These are phyloP conservation scores for Boletus sensibilis DNA, from an alignment of 768 basidiomycete species.

Conservation along the genomic window DNA sequence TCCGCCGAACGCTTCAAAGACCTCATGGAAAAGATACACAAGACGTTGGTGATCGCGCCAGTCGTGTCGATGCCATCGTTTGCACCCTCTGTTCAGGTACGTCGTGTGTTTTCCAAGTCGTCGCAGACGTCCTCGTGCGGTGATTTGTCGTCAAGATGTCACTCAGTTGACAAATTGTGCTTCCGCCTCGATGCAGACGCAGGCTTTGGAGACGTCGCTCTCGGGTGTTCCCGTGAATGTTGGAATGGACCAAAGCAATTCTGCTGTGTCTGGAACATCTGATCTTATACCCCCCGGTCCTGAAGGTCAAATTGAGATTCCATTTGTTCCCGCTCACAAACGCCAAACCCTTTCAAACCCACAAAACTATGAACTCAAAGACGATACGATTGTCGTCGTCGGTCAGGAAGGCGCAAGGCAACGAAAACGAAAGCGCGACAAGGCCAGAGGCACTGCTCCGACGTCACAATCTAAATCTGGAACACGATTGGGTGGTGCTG, in stretches of 20 bases:
- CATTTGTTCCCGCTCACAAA: conserved; percentile 70
- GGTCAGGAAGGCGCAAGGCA: conserved; percentile 65
- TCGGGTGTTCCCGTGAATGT: background rate
- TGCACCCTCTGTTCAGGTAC: conserved; percentile 12
- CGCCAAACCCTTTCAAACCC: conserved; percentile 35
- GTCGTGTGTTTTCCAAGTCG: conserved; percentile 7
- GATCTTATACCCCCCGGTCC: conserved; percentile 25
- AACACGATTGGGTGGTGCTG: conserved; percentile 2
- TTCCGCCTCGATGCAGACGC: conserved; percentile 6
- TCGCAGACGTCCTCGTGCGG: background rate
- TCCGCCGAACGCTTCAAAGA: conserved; percentile 43
- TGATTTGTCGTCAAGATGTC: background rate
- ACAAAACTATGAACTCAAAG: conserved; percentile 29
- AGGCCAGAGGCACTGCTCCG: conserved; percentile 7
- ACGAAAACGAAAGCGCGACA: conserved; percentile 48
- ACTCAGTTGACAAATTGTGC: conserved; percentile 2
- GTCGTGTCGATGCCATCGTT: conserved; percentile 38
- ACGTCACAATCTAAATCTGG: conserved; percentile 1
- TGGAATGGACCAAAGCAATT: background rate
- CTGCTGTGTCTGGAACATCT: conserved; percentile 1
- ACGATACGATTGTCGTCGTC: conserved; percentile 72
- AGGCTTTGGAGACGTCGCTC: conserved; percentile 1
- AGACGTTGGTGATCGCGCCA: conserved; percentile 60
- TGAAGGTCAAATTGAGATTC: conserved; percentile 64
- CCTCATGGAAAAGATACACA: conserved; percentile 65